Percentiles rank a stretch among this genome's conserved stretches.
These are phyloP conservation scores for Fusarium euwallaceae DNA, from an alignment of 2,329 filamentous ascomycete genomes.

Conservation along the genomic window DNA sequence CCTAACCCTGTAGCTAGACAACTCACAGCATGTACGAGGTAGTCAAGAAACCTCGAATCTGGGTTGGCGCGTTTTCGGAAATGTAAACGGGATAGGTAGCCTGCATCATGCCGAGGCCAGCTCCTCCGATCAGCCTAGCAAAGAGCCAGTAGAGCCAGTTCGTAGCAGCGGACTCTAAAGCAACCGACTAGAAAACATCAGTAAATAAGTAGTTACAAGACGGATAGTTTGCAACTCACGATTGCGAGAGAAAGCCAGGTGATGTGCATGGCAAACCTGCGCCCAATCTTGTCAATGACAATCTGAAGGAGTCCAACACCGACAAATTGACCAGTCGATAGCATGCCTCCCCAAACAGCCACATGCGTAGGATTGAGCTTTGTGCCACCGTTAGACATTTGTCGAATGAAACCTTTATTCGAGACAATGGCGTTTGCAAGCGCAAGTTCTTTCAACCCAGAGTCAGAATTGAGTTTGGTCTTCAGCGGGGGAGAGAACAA, in stretches of 20 bases:
- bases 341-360: conserved; percentile 73
- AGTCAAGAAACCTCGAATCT: conserved; percentile 3
- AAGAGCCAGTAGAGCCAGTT: conserved; percentile 48
- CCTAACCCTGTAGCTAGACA: not conserved
- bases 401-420: conserved; percentile 73
- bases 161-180: conserved; percentile 36
- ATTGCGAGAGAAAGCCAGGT: not conserved
- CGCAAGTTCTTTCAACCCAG: not conserved
- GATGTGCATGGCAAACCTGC: conserved; percentile 52
- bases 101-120: conserved; percentile 70
- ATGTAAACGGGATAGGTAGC: conserved; percentile 9
- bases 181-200: not conserved
- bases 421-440: conserved; percentile 85
- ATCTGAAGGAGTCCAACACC: conserved; percentile 94
- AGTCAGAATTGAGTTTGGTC: not conserved
- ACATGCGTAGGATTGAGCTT: conserved; percentile 69
- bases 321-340: conserved; percentile 78
- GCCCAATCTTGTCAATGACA: conserved; percentile 82
- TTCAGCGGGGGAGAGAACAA: not conserved
- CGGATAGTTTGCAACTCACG: conserved; percentile 17
- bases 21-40: conserved; percentile 4
- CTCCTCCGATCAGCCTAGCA: conserved; percentile 40
- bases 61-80: not conserved
- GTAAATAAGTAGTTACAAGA: not conserved
- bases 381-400: conserved; percentile 78